Base-by-base conservation (phyloP, 192 early-diverging fungal genomes). In the Podila epigama region DNA sequence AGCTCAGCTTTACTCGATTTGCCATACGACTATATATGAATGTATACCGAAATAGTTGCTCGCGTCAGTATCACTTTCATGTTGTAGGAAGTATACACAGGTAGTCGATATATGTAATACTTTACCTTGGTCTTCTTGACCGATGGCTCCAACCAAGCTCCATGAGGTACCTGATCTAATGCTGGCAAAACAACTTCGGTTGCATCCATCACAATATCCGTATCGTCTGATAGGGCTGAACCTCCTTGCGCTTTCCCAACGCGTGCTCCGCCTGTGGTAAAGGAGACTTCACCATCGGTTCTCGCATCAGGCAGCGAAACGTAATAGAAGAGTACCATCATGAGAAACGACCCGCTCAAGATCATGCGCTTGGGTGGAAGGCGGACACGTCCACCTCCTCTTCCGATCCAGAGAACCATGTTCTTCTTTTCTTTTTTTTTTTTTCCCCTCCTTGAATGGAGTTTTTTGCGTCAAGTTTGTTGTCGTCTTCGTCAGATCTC, bases 301-400 rank as follows among this genome's bases (percentile, higher is more conserved):
- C 44, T 4, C 9, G n/a, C n/a, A 18, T 41, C 62, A 2, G 70
- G 63, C 16, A 75, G 36, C 5, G 64, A 50, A 20, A 57, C 57
- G 39, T 66, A 75, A 10, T 60, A 75, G 25, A 66, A 40, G 8
- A 66, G 35, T 15, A 55, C 18, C 35, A 75, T 35, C 15, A 66
- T 2, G 8, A 75, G 36, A 7, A 75, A 39, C 11, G 58, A 75
- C 40, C 58, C 63, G 13, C 70, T 40, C 2, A 66, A 18, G 32
- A 66, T n/a, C 28, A 51, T 61, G 8, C 59, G 48, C 27, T 66
- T 75, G 18, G 70, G 59, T 5, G 12, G 18, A 8, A 34, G 20
- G 18, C 62, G 39, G 4, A 52, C n/a, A 0, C 44, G 54, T 7
- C 55, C 69, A 35, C 61, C 33, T 22, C 36, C 50, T 29, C 61